Base-by-base conservation (phyloP, 495 filamentous ascomycete genomes). In the Viridothelium virens region DNA sequence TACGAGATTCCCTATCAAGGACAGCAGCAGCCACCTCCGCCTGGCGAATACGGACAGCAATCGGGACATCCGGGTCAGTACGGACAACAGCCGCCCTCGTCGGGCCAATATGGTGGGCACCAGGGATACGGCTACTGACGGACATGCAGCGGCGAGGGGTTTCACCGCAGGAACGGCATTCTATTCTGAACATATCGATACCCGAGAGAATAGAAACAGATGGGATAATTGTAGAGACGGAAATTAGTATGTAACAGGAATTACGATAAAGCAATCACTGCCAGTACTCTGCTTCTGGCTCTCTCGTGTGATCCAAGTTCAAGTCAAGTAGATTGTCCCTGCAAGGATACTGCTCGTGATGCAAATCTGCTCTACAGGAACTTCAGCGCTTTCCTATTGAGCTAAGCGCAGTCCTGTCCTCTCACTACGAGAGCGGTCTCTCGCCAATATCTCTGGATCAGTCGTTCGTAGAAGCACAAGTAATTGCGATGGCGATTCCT, bases 1-100 rank as follows among this genome's bases (percentile, higher is more conserved):
- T 77, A 76, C 63, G 76, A 75, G 66, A 62, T 46, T 39, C 70
- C 73, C 37, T 68, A 66, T 46, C 66, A 71, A 38, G 61, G 46
- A 4, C 66, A 66, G 62, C 66, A 64, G 47, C 67, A 66, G 39
- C 41, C 18, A 6, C 56, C 65, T 34, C 6, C 44, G 41, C 4
- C 41, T 5, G 38, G 38, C 12, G 36, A 34, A 37, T 61, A 68
- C 61, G 61, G 34, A 38, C 46, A 56, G 39, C 61, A 66, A 16
- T 37, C 39, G 2, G 66, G 62, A 2, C 44, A 48, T 18, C 36
- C 47, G 3, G 18, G 36, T 48, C 38, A 41, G 1, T 33, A 67
- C 12, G 65, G 47, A 33, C 39, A 53, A 37, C 65, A 59, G 18
- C 64, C 69, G 25, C 16, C 47, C 34, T 53, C 39, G 6, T 53